Percentiles rank a stretch among this genome's conserved stretches.
phyloP scores from a whole-genome alignment of 805 yeast genomes.

The Wickerhamiella azyma region DNA sequence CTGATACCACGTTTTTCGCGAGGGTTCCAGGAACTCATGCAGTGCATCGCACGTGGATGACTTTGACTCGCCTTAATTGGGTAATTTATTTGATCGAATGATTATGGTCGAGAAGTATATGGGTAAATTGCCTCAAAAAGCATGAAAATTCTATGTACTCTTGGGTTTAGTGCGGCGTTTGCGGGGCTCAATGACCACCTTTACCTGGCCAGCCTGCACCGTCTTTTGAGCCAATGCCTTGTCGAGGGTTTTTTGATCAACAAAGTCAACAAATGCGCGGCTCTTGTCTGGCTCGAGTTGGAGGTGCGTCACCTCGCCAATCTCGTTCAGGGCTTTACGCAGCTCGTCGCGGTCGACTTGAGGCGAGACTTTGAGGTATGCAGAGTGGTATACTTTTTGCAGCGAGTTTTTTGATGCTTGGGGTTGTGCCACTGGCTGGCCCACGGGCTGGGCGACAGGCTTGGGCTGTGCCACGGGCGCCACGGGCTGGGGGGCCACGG shows the following conservation, averaged over 20 bases:
- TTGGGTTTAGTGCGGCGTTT: slow-evolving; percentile 4
- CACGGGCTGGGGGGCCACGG: neutral
- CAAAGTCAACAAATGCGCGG: slow-evolving; percentile 29
- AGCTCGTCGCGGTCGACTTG: slow-evolving; percentile 20
- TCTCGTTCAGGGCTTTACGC: slow-evolving; percentile 21
- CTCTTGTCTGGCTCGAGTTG: slow-evolving; percentile 23
- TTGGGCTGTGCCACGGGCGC: slow-evolving; percentile 8
- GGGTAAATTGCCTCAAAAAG: too few species aligned
- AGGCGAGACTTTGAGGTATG: slow-evolving; percentile 25
- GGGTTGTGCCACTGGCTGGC: neutral
- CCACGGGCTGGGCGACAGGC: neutral
- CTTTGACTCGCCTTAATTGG: too few species aligned
- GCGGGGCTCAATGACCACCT: slow-evolving; percentile 9
- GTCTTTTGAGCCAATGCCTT: slow-evolving; percentile 1
- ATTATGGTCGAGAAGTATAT: too few species aligned
- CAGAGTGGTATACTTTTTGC: slow-evolving; percentile 19
- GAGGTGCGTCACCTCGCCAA: slow-evolving; percentile 25
- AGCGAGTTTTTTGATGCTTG: neutral
- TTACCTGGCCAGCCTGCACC: slow-evolving; percentile 3
- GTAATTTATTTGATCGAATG: too few species aligned
- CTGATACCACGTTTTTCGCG: too few species aligned
- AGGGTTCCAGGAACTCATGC: too few species aligned
- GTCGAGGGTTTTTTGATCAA: slow-evolving; percentile 9
- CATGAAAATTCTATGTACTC: too few species aligned
- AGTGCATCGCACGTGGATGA: too few species aligned